Percentiles rank a stretch among this genome's conserved stretches.
These are phyloP conservation scores for Zostera marina DNA, from an alignment of 116 monocot genomes.

Conservation along the genomic window DNA sequence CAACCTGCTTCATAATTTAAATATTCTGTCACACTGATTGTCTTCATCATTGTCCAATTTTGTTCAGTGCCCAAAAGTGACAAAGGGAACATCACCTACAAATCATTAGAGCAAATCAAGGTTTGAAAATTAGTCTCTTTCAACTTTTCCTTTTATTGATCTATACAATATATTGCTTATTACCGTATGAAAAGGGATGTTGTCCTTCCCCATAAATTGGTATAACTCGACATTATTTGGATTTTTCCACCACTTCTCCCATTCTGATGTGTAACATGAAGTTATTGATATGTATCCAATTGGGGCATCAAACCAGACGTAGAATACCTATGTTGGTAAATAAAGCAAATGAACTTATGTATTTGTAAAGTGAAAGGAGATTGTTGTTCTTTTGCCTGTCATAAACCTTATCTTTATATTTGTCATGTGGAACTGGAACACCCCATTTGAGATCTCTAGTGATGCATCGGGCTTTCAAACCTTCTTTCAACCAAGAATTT, in stretches of 20 bases:
- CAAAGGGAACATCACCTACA: no score
- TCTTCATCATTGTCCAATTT: no score
- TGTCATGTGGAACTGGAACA: constrained; percentile 84
- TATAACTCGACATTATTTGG: constrained; percentile 81
- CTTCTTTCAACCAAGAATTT: constrained; percentile 84
- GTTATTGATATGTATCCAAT: constrained; percentile 96
- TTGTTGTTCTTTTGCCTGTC: not conserved
- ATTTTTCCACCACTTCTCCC: constrained; percentile 98
- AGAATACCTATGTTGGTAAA: constrained; percentile 47
- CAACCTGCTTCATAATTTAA: no score
- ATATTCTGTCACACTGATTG: no score
- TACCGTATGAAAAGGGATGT: constrained; percentile 94
- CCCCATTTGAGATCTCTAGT: constrained; percentile 98
- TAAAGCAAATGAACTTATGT: not conserved
- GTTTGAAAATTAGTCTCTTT: no score
- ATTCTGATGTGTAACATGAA: constrained; percentile 65
- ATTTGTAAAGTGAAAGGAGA: not conserved
- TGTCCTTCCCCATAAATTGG: constrained; percentile 99
- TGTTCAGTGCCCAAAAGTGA: no score
- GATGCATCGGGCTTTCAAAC: constrained; percentile 74
- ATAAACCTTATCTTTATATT: constrained; percentile 76
- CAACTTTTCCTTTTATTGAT: no score
- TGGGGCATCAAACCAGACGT: constrained; percentile 99
- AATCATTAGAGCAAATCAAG: no score
- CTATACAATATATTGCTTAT: no score